Evolutionary conservation across 1,139 yeast species (phyloP), one percentile per base, ranked within the genome.

Genomic region (Geotrichum phurueaensis): DNA sequence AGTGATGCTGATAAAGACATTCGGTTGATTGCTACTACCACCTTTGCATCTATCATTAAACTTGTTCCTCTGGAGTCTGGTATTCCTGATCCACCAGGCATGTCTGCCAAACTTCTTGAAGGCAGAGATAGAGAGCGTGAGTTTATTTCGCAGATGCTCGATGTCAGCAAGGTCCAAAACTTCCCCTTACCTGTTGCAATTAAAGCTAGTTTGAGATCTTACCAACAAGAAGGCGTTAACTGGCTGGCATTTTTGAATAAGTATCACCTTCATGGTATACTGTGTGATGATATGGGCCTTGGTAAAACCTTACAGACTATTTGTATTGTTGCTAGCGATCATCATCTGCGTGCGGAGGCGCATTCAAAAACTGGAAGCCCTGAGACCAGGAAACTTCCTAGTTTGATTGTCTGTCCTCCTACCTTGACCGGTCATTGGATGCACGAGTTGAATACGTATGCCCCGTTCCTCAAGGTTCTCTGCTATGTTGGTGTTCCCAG

Each of bases 251-350:
- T 95, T 71, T 81, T 95, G 70, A 95, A 94, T 76, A 89, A 89
- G 70, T 95, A 95, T 70, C 97, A 94, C 73, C 78, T 95, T 58
- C 99, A 95, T 75, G 99, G 99, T 57, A 91, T 95, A 69, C 78
- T 95, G 57, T 94, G 99, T 83, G 99, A 95, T 74, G 99, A 95
- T 83, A 95, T 95, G 99, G 99, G 99, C 13, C 81, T 95, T 48
- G 99, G 99, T 62, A 95, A 95, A 72, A 95, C 99, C 0, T 79
- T 95, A 64, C 99, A 95, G 74, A 92, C 99, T 0, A 91, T 95
- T 70, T 95, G 99, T 76, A 94, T 95, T 66, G 91, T 95, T 60
- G 89, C 99, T 0, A 90, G 97, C 69, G 99, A 95, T 70, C 99
- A 95, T 71, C 89, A 91, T 70, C 71, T 89, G 65, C 84, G 99